Evolutionary conservation across 2,329 filamentous ascomycete genomes (phyloP), one percentile per base, ranked within the genome.

Genomic region (Aspergillus fumigatus): DNA sequence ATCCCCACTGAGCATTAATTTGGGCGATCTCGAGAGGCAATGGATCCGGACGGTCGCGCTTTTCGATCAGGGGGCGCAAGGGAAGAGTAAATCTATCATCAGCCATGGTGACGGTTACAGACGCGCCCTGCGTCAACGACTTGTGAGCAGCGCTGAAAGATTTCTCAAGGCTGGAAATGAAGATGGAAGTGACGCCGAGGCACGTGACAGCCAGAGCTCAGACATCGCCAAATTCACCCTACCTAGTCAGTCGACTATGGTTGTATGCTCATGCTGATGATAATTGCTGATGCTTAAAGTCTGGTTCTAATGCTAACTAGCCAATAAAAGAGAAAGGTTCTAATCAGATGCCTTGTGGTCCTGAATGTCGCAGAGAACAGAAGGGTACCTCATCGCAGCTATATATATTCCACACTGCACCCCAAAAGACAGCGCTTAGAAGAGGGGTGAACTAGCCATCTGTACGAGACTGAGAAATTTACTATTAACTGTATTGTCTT

Each of bases 21-120:
- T 92, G 90, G 56, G 82, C 78, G 63, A 97, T 91, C 64, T 93
- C 88, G 49, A 88, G 83, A 55, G 83, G 80, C n/a, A 97, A 79
- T 49, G 80, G 82, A 68, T 84, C 67, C 78, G 80, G 67, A 77
- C 83, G 75, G 78, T 82, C 66, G 76, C 80, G 55, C 63, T 66
- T 61, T 55, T 71, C 65, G 7, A 62, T 53, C 4, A 67, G 84
- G 45, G 88, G 84, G 56, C 84, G 83, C 57, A 92, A 76, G 9
- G 86, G 83, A 52, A 90, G 81, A 7, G 77, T 75, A 50, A 81
- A 75, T 3, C 73, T 71, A 40, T 73, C 4, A 6, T 26, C 70
- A 1, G 75, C 60, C 70, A 79, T 76, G 47, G 58, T 65, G 45
- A 21, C 48, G 29, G 32, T 35, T 35, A 14, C 32, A 38, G 14